Evolutionary conservation across 2,329 filamentous ascomycete genomes (phyloP), one percentile per base, ranked within the genome.

Genomic region (Dendrostoma leiphaemia): DNA sequence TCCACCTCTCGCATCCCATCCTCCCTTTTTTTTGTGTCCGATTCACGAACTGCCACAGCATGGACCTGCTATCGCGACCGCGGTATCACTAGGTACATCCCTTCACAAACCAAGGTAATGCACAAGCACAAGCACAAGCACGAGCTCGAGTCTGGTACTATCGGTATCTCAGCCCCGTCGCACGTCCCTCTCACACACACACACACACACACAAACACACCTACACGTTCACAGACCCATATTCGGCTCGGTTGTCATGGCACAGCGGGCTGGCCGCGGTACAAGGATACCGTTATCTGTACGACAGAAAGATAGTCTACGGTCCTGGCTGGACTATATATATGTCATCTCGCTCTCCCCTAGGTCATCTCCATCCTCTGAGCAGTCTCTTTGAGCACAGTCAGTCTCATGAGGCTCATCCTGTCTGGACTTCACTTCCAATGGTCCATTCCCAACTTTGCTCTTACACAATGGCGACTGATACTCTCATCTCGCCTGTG

Each of bases 171-270:
- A 19, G 26, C 38, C 47, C 29, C 37, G 32, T 32, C 37, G 43
- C 43, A 26, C 40, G 37, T 48, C 43, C 31, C 24, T 21, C 21
- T 37, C 28, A 28, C 4, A 19, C 17, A 34, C 28, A 32, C 44
- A 23, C 17, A 24, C 19, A 10, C 19, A 35, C 23, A n/a, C 15
- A 17, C 26, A 32, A 19, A 19, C 34, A 17, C 29, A 26, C 23
- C 32, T 24, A 24, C n/a, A n/a, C n/a, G 41, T 31, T 23, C 35
- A 29, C n/a, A 17, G 10, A 37, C 31, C 26, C 38, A n/a, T n/a
- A n/a, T n/a, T n/a, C n/a, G n/a, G n/a, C n/a, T n/a, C 45, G 41
- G 34, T n/a, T 31, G 34, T 45, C 23, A 46, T 53, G 54, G 49
- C 46, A 32, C 23, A 31, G 35, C 23, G 41, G 48, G 55, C 35